Evolutionary conservation across 352 stramenopile species (phyloP), one percentile per base, ranked within the genome.

Genomic region (Phytophthora citrophthora): DNA sequence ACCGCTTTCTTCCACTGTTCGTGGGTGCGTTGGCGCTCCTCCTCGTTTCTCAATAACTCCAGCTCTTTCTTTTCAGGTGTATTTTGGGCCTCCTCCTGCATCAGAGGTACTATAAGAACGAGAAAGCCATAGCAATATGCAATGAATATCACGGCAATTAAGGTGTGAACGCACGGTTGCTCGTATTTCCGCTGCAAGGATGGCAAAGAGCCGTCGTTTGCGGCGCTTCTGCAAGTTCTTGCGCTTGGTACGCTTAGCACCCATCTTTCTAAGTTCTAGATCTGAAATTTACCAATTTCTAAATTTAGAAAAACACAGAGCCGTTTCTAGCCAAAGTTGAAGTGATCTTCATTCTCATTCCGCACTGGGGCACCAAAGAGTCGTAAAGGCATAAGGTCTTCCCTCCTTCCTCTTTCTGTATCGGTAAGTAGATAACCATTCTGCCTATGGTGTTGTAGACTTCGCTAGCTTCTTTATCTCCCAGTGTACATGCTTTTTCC

Each of bases 161-260:
- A 15, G 11, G 26, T 18, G 7, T 5, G 39, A 26, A 61, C 74
- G 23, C 41, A 90, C 80, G 54, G 53, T 70, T 4, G 70, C 64
- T 54, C 49, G 56, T 13, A 94, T 69, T 48, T 91, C 81, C 1
- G 72, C 75, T 27, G 77, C 34, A 27, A 95, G 70, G 9, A 68
- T 59, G 12, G 79, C 83, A 64, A 90, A 86, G 32, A 92, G 56
- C 24, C 86, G 72, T 20, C 86, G 83, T 67, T 85, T 84, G 40
- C 70, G 75, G 43, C 88, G 84, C 78, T 96, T 96, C 34, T 83
- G 77, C 41, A 72, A 34, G 68, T 96, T 96, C 81, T 94, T 96
- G 36, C 76, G 79, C 54, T 78, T 73, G 1, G 86, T 94, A 13
- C 83, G 71, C 11, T 52, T 24, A 16, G 71, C 79, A 15, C 74